Evolutionary conservation across 1,284 basidiomycete species (phyloP), one percentile per base, ranked within the genome.

Genomic region (Papiliotrema laurentii): DNA sequence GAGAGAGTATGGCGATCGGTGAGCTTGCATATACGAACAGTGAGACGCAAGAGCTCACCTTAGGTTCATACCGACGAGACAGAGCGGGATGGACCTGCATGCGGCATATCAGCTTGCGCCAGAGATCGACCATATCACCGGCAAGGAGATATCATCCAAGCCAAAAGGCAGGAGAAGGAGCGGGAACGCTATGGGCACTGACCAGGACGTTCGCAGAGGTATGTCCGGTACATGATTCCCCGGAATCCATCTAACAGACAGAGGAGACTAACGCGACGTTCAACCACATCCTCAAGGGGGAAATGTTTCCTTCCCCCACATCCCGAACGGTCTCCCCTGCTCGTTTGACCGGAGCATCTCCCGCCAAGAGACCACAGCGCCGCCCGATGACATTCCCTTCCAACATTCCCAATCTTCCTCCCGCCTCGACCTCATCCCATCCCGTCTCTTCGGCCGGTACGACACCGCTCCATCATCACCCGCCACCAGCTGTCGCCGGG

Each of bases 251-350:
- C 31, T 50, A 51, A 37, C 51, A 41, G 25, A n/a, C 61, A 77
- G 77, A 78, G 46, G 76, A 79, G 61, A 75, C 78, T 9, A 77
- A 79, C 56, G 68, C 73, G 46, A 77, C 78, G 0, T 81, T 79
- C 61, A 74, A 75, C 18, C 70, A 75, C 19, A 60, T 80, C 2
- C 73, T 81, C 14, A 77, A 76, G 38, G 72, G 72, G 35, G 79
- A 81, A 54, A 71, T 81, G 9, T 78, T 80, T 55, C 42, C 57
- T 18, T 53, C 63, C 14, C 47, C 47, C n/a, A 37, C 6, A 24
- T 48, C 47, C 7, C 28, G 47, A 11, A 9, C 9, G n/a, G 11
- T 5, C 25, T 48, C 47, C n/a, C 47, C 47, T 24, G 45, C 37
- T 27, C 47, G 47, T n/a, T 58, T 42, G 34, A 59, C 53, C 11